Evolutionary conservation across 2,329 filamentous ascomycete species (phyloP).

Genomic region (Cladosporium sp.): DNA sequence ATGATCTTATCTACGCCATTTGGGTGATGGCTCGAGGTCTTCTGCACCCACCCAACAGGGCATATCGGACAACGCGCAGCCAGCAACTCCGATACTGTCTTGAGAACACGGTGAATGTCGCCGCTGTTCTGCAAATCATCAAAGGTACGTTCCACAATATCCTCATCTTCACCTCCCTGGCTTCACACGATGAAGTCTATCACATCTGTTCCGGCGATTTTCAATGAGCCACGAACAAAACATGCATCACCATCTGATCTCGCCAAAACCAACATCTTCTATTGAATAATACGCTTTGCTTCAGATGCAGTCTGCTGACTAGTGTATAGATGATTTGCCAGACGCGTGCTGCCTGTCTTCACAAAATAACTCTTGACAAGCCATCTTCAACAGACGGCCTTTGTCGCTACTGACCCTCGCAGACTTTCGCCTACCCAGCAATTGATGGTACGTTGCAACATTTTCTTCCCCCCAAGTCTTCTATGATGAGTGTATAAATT

Average conservation of each 20-base stretch:
- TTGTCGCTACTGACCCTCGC: conserved; percentile 15
- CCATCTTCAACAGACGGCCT: conserved; percentile 2
- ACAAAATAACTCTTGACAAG: too few species aligned
- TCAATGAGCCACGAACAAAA: conserved; percentile 36
- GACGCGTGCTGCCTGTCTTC: too few species aligned
- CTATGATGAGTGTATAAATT: conserved; percentile 37
- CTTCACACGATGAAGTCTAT: conserved; percentile 28
- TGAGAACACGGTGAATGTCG: neutral
- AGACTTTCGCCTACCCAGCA: neutral
- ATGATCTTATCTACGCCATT: too few species aligned
- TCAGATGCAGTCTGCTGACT: conserved; percentile 1
- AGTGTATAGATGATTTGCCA: neutral
- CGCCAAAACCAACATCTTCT: neutral
- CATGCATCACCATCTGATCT: conserved; percentile 41
- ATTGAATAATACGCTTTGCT: neutral
- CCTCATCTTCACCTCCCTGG: neutral
- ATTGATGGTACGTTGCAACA: conserved; percentile 5
- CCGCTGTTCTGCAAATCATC: neutral
- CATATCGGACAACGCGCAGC: too few species aligned
- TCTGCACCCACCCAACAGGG: too few species aligned
- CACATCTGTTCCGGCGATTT: conserved; percentile 35
- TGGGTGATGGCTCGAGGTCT: too few species aligned
- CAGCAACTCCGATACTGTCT: too few species aligned
- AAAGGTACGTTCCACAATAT: conserved; percentile 15
- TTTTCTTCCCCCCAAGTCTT: conserved; percentile 14